phyloP scores from a whole-genome alignment of 2,329 filamentous ascomycete species.

The Sordariomycetes sp. region DNA sequence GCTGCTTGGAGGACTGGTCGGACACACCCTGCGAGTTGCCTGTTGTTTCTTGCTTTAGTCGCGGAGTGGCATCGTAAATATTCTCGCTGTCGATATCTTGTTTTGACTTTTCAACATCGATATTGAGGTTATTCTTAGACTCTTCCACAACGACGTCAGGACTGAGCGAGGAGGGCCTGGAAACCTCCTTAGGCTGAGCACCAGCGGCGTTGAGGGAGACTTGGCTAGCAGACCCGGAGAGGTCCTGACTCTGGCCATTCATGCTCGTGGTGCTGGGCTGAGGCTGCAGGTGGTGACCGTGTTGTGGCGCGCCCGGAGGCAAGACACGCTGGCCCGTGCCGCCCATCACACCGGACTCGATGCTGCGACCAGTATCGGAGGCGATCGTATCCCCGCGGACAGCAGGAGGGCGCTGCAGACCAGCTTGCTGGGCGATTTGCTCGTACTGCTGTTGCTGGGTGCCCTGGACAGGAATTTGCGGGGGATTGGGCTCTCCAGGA shows the following conservation, averaged over 20 bases:
- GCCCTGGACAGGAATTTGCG: neutral
- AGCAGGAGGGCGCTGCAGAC: neutral
- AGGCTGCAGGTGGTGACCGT: neutral
- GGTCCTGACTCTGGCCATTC: slow-evolving; percentile 1
- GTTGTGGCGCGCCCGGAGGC: neutral
- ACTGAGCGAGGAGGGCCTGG: neutral
- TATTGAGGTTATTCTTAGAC: slow-evolving; percentile 4
- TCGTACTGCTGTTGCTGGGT: neutral
- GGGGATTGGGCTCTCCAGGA: neutral
- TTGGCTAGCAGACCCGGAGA: neutral
- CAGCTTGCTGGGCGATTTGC: too few species aligned
- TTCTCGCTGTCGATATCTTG: slow-evolving; percentile 15
- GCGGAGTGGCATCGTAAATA: slow-evolving; percentile 22
- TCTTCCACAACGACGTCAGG: neutral
- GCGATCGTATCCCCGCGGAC: neutral
- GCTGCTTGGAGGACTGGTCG: neutral
- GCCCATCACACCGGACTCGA: slow-evolving; percentile 3
- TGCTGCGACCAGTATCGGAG: slow-evolving; percentile 1
- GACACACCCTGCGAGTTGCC: neutral
- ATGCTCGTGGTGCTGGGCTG: neutral
- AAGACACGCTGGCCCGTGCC: neutral
- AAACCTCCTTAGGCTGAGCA: neutral
- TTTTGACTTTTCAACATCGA: slow-evolving; percentile 11
- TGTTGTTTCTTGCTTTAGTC: slow-evolving; percentile 7
- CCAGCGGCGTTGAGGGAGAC: neutral